Evolutionary conservation across 2,329 filamentous ascomycete species (phyloP).

Genomic region (Salinomyces thailandicus): DNA sequence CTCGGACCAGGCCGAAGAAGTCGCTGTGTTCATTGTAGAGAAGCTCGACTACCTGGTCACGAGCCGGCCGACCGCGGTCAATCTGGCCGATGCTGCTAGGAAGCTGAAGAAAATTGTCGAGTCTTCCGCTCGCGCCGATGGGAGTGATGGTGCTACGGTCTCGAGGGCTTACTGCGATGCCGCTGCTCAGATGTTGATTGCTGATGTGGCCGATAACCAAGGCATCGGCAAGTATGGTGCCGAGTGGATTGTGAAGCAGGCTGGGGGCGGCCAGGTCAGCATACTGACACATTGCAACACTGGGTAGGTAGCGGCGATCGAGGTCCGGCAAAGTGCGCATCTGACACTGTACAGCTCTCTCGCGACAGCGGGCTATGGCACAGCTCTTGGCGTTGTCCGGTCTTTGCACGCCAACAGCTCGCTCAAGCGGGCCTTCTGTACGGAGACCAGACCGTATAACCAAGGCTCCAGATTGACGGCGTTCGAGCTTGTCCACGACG

Average conservation of each 20-base stretch:
- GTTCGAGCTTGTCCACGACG: conserved; percentile 90
- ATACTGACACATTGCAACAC: conserved; percentile 98
- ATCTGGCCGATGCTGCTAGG: conserved; percentile 78
- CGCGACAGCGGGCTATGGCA: conserved; percentile 95
- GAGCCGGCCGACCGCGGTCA: conserved; percentile 88
- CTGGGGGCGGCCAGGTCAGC: conserved; percentile 51
- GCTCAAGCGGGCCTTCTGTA: conserved; percentile 82
- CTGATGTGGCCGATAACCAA: conserved; percentile 80
- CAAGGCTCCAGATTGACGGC: conserved; percentile 91
- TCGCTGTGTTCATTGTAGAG: conserved; percentile 57
- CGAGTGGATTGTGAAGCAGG: conserved; percentile 63
- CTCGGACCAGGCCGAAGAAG: conserved; percentile 47
- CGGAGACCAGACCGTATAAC: conserved; percentile 94
- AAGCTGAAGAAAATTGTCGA: conserved; percentile 61
- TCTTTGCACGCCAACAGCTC: conserved; percentile 57
- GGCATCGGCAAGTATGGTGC: conserved; percentile 76
- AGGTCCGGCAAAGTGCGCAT: not conserved
- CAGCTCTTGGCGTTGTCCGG: conserved; percentile 86
- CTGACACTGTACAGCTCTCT: conserved; percentile 52
- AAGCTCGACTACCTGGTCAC: conserved; percentile 79
- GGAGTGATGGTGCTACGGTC: conserved; percentile 44
- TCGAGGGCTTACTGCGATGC: conserved; percentile 62
- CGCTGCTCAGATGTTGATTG: conserved; percentile 75
- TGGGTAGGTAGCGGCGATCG: conserved; percentile 44
- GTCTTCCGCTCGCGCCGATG: conserved; percentile 33